phyloP scores from a whole-genome alignment of 164 flowering plant species.

The Kingdonia uniflora region DNA sequence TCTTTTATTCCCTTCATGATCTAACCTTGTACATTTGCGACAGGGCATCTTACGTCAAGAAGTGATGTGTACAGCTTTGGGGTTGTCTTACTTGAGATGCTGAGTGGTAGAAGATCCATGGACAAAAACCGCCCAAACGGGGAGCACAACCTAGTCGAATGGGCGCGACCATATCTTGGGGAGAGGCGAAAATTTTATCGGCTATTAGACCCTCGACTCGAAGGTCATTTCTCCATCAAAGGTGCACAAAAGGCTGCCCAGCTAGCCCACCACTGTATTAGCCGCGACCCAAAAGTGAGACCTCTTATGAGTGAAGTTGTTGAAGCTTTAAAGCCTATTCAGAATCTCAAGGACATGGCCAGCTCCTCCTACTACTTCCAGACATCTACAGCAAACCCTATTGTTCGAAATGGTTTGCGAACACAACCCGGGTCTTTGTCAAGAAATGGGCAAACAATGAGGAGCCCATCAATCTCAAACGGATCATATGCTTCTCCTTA shows the following conservation, averaged over 20 bases:
- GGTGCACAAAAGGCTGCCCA: constrained; percentile 82
- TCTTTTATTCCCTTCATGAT: no score
- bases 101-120: constrained; percentile 86
- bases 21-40: not conserved
- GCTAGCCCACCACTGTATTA: constrained; percentile 68
- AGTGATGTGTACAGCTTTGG: constrained; percentile 95
- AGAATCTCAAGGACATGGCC: constrained; percentile 83
- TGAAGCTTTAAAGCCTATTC: constrained; percentile 59
- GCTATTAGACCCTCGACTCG: constrained; percentile 75
- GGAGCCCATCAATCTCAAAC: constrained; percentile 49
- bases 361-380: constrained; percentile 69
- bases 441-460: constrained; percentile 36
- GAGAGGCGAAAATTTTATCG: constrained; percentile 63
- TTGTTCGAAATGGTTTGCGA: constrained; percentile 28
- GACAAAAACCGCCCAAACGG: constrained; percentile 86
- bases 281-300: constrained; percentile 71
- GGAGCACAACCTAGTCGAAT: constrained; percentile 84
- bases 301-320: constrained; percentile 83
- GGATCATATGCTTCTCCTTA: constrained; percentile 52
- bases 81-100: constrained; percentile 83
- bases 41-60: constrained; percentile 83
- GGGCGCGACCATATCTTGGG: constrained; percentile 83
- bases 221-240: constrained; percentile 79
- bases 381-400: constrained; percentile 48
- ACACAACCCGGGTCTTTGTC: constrained; percentile 22